Percentiles rank a stretch among this genome's conserved stretches.
phyloP scores from a whole-genome alignment of 768 basidiomycete species.

The Phlegmacium glaucopus region DNA sequence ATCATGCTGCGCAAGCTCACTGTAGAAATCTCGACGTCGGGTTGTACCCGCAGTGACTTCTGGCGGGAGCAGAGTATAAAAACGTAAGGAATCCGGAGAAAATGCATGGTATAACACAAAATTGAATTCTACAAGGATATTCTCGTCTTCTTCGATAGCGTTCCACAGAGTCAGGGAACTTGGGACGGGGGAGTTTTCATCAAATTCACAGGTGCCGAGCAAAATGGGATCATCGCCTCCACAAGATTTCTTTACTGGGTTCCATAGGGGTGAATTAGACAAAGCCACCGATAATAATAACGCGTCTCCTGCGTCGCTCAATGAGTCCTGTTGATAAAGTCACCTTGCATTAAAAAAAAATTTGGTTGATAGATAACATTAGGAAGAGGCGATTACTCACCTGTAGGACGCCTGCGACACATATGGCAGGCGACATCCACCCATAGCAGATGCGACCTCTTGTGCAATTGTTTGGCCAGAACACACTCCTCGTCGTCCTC shows the following conservation, averaged over 20 bases:
- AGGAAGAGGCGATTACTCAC: slow-evolving; percentile 4
- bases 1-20: slow-evolving; percentile 32
- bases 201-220: slow-evolving; percentile 31
- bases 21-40: slow-evolving; percentile 14
- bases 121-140: slow-evolving; percentile 3
- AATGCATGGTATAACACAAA: slow-evolving; percentile 18
- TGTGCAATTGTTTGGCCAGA: slow-evolving; percentile 52
- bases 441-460: slow-evolving; percentile 53
- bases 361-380: too few species aligned
- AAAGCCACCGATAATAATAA: slow-evolving; percentile 4
- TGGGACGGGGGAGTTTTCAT: slow-evolving; percentile 9
- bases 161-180: neutral
- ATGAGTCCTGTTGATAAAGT: neutral
- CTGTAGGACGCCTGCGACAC: slow-evolving; percentile 50
- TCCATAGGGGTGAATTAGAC: slow-evolving; percentile 20
- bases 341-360: too few species aligned
- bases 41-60: slow-evolving; percentile 17
- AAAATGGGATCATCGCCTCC: slow-evolving; percentile 28
- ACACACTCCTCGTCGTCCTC: slow-evolving; percentile 27
- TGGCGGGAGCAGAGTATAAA: slow-evolving; percentile 49
- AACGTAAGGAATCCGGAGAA: slow-evolving; percentile 47
- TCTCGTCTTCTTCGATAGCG: neutral
- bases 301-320: too few species aligned
- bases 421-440: slow-evolving; percentile 46
- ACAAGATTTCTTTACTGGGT: slow-evolving; percentile 20